Base-by-base conservation (phyloP, 1,139 yeast species). In the Saccharomyces hybrid region DNA sequence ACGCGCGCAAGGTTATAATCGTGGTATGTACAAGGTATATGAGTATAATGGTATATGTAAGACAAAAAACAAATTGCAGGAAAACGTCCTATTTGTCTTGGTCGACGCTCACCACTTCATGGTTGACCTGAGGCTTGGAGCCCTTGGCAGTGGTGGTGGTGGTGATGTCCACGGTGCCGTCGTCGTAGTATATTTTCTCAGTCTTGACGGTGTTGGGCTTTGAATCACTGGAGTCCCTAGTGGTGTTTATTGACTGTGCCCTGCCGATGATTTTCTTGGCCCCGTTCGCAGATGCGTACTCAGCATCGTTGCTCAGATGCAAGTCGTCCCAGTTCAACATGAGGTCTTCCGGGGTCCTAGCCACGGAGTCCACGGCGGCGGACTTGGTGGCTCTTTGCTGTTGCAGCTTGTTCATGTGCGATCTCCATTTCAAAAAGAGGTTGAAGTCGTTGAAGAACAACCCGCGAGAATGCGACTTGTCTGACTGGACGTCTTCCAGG, bases 371-470 rank as follows among this genome's bases (percentile, higher is more conserved):
- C 53, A 57, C 60, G 56, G 64, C 66, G 28, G 54, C 26, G 28
- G 53, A 54, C 63, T 62, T 72, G 67, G 60, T 71, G 48, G 73
- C 66, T 49, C 76, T 71, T 58, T 76, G 74, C 31, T 51, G 34
- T 9, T 38, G 44, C 11, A 38, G 44, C 6, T 16, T 20, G 54
- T 73, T 75, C 82, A 84, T 81, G 32, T 64, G 60, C 7, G 61
- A 49, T 62, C 79, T 81, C 93, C 95, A 88, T 53, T 79, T 79
- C 69, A 89, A 72, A 61, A 78, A 80, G 47, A 82, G 87, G 31
- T 82, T 82, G 67, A 80, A 84, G 55, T 80, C 85, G 32, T 75
- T 74, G 73, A 88, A 89, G 67, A 76, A 81, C 34, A 74, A 49
- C 1, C 81, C 81, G 34, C 67, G 63, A 47, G 69, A 66, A 59